Conservation (phyloP, 2,329 filamentous ascomycete genomes). For the Sclerotiophoma versabilis region DNA sequence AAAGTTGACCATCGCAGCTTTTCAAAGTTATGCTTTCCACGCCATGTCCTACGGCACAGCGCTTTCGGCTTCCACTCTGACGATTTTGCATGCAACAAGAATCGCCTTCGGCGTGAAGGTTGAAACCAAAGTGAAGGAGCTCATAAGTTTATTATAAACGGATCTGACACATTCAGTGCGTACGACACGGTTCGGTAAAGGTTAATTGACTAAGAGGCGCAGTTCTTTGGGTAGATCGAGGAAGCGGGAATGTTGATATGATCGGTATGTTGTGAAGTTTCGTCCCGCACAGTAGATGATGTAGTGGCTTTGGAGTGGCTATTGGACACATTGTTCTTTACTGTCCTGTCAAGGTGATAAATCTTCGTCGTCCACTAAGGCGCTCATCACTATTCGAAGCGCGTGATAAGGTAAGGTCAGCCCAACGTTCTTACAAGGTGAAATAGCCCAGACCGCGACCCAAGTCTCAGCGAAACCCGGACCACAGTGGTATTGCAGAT, state of each 20-base stretch:
- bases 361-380: neutral
- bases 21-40: neutral
- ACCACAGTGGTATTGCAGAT: too few relatives aligned
- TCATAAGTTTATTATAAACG: neutral
- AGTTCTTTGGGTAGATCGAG: slow-evolving; percentile 11
- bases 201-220: slow-evolving; percentile 1
- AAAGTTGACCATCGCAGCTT: neutral
- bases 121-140: neutral
- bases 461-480: too few relatives aligned
- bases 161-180: neutral
- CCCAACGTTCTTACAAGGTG: too few relatives aligned
- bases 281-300: too few relatives aligned
- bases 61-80: neutral
- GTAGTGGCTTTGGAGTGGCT: too few relatives aligned
- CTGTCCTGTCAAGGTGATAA: too few relatives aligned
- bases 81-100: neutral
- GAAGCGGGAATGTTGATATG: neutral
- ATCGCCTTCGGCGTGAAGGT: neutral
- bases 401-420: too few relatives aligned
- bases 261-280: neutral
- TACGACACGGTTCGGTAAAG: neutral
- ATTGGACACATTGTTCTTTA: too few relatives aligned
- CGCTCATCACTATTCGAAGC: too few relatives aligned
- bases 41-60: neutral
- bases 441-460: too few relatives aligned